Conservation (phyloP, 805 yeast genomes). For the Pichia heedii region DNA sequence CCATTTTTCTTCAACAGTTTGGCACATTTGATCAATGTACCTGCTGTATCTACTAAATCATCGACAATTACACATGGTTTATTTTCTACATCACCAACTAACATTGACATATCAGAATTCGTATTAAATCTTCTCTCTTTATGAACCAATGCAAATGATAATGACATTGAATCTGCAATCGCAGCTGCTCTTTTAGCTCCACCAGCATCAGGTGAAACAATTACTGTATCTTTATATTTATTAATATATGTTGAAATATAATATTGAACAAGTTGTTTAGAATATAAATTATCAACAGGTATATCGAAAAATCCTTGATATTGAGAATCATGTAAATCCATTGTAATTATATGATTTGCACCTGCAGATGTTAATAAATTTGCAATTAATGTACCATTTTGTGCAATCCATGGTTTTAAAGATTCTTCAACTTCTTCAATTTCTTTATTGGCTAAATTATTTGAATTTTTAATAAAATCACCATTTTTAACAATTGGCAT, state of each 20-base stretch:
- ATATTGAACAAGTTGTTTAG: slow-evolving; percentile 78
- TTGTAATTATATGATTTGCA: slow-evolving; percentile 92
- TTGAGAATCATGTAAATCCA: slow-evolving; percentile 97
- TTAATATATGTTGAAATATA: slow-evolving; percentile 74
- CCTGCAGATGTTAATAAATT: slow-evolving; percentile 84
- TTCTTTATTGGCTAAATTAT: slow-evolving; percentile 1
- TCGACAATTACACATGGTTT: slow-evolving; percentile 86
- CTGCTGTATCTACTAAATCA: slow-evolving; percentile 89
- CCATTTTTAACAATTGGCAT: slow-evolving; percentile 74
- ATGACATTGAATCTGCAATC: slow-evolving; percentile 80
- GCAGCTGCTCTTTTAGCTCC: slow-evolving; percentile 97
- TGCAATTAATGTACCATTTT: slow-evolving; percentile 87
- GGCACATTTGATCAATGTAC: slow-evolving; percentile 89
- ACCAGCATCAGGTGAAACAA: slow-evolving; percentile 98
- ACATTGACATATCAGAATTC: slow-evolving; percentile 58
- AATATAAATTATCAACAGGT: slow-evolving; percentile 90
- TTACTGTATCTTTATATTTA: slow-evolving; percentile 72
- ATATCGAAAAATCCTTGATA: slow-evolving; percentile 96
- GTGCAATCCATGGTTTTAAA: slow-evolving; percentile 92
- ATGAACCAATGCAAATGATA: slow-evolving; percentile 90
- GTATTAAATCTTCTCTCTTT: slow-evolving; percentile 61
- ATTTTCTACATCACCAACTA: slow-evolving; percentile 89
- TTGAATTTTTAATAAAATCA: slow-evolving; percentile 23
- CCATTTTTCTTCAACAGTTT: slow-evolving; percentile 88
- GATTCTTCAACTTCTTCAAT: background rate